Percentiles rank a stretch among this genome's conserved stretches.
Evolutionary conservation across 805 yeast species (phyloP).

Genomic region (Ogataea degrootiae): DNA sequence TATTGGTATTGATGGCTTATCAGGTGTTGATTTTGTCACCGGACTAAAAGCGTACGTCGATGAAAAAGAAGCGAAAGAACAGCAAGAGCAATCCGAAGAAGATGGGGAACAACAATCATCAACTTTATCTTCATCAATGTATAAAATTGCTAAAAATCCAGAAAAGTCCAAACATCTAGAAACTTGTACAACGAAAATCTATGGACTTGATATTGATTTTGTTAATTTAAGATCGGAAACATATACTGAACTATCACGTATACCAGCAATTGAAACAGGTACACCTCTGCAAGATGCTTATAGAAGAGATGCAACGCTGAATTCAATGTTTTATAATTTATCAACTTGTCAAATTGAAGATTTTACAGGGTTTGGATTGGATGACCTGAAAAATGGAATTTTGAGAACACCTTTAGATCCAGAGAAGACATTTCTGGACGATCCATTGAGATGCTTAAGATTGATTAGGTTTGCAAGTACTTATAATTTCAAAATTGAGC

Average conservation of each 20-base stretch:
- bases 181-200: constrained; percentile 88
- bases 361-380: constrained; percentile 69
- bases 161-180: constrained; percentile 95
- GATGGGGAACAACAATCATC: constrained; percentile 1
- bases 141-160: constrained; percentile 87
- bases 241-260: constrained; percentile 76
- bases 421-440: constrained; percentile 80
- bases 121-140: constrained; percentile 40
- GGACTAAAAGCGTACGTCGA: constrained; percentile 49
- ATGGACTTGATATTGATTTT: constrained; percentile 84
- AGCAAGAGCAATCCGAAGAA: constrained; percentile 5
- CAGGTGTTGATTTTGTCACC: constrained; percentile 84
- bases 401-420: constrained; percentile 89
- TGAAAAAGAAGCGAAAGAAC: constrained; percentile 18
- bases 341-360: constrained; percentile 71
- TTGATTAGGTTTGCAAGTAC: constrained; percentile 81
- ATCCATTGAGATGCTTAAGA: constrained; percentile 86
- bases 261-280: constrained; percentile 80
- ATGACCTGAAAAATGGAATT: constrained; percentile 65
- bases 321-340: constrained; percentile 86
- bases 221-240: constrained; percentile 87
- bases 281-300: constrained; percentile 89
- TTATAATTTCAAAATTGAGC: constrained; percentile 63
- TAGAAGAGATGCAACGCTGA: constrained; percentile 92
- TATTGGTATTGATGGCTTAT: constrained; percentile 77